Evolutionary conservation across 2,329 filamentous ascomycete genomes (phyloP), one percentile per base, ranked within the genome.

Genomic region (Fusarium denticulatum): DNA sequence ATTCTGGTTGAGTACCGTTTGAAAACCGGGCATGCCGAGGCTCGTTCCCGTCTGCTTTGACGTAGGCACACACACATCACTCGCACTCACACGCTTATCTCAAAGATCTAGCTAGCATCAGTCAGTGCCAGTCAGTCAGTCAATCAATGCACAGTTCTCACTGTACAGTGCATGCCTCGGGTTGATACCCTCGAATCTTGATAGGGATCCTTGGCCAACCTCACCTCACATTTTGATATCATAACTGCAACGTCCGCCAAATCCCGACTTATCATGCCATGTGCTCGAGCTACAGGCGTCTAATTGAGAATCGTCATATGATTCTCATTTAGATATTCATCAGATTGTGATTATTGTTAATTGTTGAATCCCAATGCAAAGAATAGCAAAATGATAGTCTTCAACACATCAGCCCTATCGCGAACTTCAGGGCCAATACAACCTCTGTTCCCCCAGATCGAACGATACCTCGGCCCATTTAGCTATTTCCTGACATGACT

Each of bases 391-490:
- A 60, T 47, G 20, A 15, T 34, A 24, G 40, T 6, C 46, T 68
- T 53, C 57, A 75, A 55, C 60, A 58, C 37, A 37, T 46, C 66
- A 75, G 73, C 72, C 69, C 72, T 75, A 69, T 56, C 60, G 26
- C 63, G 47, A 75, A 69, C 67, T 45, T 30, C 53, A 58, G 45
- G 45, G 53, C 63, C 18, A 47, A 47, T 57, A 32, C 62, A 42
- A 60, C 47, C 42, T 58, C 42, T 56, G 34, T 24, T 28, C 58
- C 71, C 47, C 62, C 66, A 53, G 59, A 74, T 76, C 71, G 67
- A 72, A 76, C 67, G 58, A 76, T 74, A 56, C 71, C 73, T 76
- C 73, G 73, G 73, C 71, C 71, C 73, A 76, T 76, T 64, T 65
- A 22, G 55, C 56, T 46, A 15, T 49, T 73, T 18, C 56, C 70